Evolutionary conservation across 495 filamentous ascomycete species (phyloP), one percentile per base, ranked within the genome.

Genomic region (Entonaema liquescens): DNA sequence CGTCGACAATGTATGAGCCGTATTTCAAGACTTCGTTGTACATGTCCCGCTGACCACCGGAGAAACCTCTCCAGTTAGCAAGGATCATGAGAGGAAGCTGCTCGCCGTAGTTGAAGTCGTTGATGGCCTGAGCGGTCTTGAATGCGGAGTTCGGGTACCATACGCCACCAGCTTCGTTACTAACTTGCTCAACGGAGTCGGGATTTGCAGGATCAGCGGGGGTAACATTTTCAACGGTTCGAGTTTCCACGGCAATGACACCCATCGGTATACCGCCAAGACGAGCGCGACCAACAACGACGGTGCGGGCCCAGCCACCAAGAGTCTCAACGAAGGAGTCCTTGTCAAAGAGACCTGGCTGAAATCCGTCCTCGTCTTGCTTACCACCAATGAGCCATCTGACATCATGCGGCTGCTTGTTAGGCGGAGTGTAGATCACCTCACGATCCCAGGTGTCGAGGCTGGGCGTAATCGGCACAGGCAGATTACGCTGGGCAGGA

Each of bases 1-100:
- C 94, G 79, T 99, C 95, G 67, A 99, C 95, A 74, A 99, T 99
- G 87, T 94, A 97, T 13, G 93, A 97, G 72, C 95, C 95, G 78
- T 99, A 99, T 85, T 99, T 99, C 79, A 99, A 89, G 8, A 99
- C 96, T 81, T 99, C 95, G 83, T 98, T 97, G 89, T 97, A 99
- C 95, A 99, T 99, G 80, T 99, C 95, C 74, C 94, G 92, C 83
- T 99, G 95, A 57, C 95, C 95, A 84, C 95, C 95, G 62, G 95
- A 98, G 92, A 99, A 99, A 83, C 95, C 95, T 87, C 95, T 88
- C 95, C 95, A 99, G 87, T 99, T 99, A 80, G 95, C 95, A 53
- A 99, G 87, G 81, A 99, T 98, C 93, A 99, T 98, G 65, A 99
- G 85, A 49, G 95, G 95, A 67, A 99, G 88, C 85, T 98, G 95